These are phyloP conservation scores for Ballota nigra DNA, from an alignment of 257 asterid species.

Conservation along the genomic window DNA sequence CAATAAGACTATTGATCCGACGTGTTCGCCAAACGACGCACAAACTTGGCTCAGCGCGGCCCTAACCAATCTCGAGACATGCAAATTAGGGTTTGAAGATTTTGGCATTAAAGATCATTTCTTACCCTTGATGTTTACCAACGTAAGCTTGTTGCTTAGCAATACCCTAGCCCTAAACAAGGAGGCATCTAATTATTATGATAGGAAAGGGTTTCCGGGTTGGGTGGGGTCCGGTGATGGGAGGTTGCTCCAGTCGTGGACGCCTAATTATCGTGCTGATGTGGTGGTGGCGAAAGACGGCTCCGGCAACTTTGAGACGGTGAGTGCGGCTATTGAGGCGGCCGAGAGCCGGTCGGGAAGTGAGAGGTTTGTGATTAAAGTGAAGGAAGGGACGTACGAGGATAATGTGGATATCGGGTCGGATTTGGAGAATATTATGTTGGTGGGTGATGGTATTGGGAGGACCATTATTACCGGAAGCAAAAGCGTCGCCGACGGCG, in stretches of 20 bases:
- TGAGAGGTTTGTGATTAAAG: constrained; percentile 59
- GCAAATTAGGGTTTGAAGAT: constrained; percentile 57
- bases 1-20: constrained; percentile 52
- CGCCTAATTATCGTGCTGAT: constrained; percentile 23
- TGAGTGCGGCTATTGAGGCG: constrained; percentile 53
- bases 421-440: constrained; percentile 54
- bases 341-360: constrained; percentile 41
- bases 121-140: constrained; percentile 45
- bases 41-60: constrained; percentile 90
- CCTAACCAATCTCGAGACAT: constrained; percentile 68
- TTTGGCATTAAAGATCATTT: constrained; percentile 40
- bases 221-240: constrained; percentile 72
- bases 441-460: constrained; percentile 89
- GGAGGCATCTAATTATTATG: constrained; percentile 3
- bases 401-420: constrained; percentile 67
- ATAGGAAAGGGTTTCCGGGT: constrained; percentile 66
- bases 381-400: constrained; percentile 62
- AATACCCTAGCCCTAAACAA: constrained; percentile 54
- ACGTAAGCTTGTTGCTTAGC: constrained; percentile 54
- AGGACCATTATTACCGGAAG: constrained; percentile 81
- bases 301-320: constrained; percentile 55
- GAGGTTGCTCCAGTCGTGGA: constrained; percentile 40
- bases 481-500: constrained; percentile 61
- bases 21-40: constrained; percentile 39
- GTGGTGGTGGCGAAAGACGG: constrained; percentile 79